phyloP scores from a whole-genome alignment of 257 asterid genomes.

The Solanum ossicruentum region DNA sequence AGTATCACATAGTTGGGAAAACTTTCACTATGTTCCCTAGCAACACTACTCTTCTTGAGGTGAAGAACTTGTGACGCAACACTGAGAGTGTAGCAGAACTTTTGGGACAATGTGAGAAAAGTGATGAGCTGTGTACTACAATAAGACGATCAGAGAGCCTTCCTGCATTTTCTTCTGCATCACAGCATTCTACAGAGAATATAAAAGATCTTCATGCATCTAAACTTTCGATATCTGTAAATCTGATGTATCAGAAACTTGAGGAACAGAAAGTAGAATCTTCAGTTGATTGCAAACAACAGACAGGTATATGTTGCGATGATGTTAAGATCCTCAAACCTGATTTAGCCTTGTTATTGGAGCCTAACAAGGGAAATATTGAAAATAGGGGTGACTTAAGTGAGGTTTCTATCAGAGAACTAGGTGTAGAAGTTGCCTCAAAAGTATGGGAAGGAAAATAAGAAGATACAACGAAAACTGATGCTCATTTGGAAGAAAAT shows the following conservation, averaged over 20 bases:
- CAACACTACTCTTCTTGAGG: slow-evolving; percentile 13
- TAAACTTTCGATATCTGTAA: slow-evolving; percentile 43
- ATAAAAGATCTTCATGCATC: slow-evolving; percentile 76
- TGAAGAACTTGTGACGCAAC: neutral
- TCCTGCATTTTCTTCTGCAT: slow-evolving; percentile 34
- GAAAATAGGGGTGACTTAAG: slow-evolving; percentile 22
- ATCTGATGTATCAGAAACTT: slow-evolving; percentile 50
- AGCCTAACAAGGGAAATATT: slow-evolving; percentile 7
- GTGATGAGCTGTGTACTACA: neutral
- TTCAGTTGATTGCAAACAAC: slow-evolving; percentile 18
- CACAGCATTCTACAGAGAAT: slow-evolving; percentile 33
- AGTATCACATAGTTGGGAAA: slow-evolving; percentile 35
- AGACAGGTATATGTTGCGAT: slow-evolving; percentile 19
- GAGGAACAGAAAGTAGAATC: slow-evolving; percentile 39
- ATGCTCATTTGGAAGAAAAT: neutral
- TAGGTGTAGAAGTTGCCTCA: slow-evolving; percentile 10
- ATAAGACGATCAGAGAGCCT: slow-evolving; percentile 42
- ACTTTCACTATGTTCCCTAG: neutral
- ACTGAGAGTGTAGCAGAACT: neutral
- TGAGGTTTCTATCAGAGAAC: slow-evolving; percentile 24
- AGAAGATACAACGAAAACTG: neutral
- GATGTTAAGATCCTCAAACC: slow-evolving; percentile 14
- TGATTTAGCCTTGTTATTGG: neutral
- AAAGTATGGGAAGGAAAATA: slow-evolving; percentile 8
- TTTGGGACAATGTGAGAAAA: neutral